Evolutionary conservation across 2,329 filamentous ascomycete species (phyloP).

Genomic region (Apiospora koreana): DNA sequence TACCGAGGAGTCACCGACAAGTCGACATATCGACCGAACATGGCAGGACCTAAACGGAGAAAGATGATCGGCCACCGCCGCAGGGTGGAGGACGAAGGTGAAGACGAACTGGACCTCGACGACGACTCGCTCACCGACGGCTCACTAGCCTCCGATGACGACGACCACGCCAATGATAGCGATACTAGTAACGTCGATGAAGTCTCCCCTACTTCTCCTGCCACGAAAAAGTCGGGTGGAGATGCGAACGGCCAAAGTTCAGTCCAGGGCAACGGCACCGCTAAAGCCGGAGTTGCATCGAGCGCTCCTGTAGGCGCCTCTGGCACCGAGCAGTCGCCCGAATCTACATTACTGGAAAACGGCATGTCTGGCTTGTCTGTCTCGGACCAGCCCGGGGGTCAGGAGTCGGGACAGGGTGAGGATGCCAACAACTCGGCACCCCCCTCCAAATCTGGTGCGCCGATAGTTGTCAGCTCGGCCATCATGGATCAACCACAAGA

Average conservation of each 20-base stretch:
- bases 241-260: slow-evolving; percentile 32
- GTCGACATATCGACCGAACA: slow-evolving; percentile 27
- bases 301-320: slow-evolving; percentile 29
- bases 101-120: slow-evolving; percentile 66
- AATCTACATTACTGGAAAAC: slow-evolving; percentile 31
- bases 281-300: slow-evolving; percentile 24
- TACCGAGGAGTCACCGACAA: background rate
- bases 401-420: slow-evolving; percentile 45
- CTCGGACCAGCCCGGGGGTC: slow-evolving; percentile 35
- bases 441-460: slow-evolving; percentile 44
- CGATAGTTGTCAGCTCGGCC: slow-evolving; percentile 55
- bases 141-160: slow-evolving; percentile 63
- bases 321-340: slow-evolving; percentile 31
- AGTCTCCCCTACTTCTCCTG: slow-evolving; percentile 44
- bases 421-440: slow-evolving; percentile 38
- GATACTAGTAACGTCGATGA: slow-evolving; percentile 66
- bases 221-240: slow-evolving; percentile 28
- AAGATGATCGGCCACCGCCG: slow-evolving; percentile 68
- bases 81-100: slow-evolving; percentile 69
- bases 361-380: slow-evolving; percentile 52
- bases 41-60: slow-evolving; percentile 58
- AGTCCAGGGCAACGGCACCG: slow-evolving; percentile 25
- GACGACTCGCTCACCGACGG: slow-evolving; percentile 68
- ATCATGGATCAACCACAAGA: slow-evolving; percentile 48
- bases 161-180: slow-evolving; percentile 60